Evolutionary conservation across 164 flowering plant genomes (phyloP).

Genomic region (Magnolia changhungtana): DNA sequence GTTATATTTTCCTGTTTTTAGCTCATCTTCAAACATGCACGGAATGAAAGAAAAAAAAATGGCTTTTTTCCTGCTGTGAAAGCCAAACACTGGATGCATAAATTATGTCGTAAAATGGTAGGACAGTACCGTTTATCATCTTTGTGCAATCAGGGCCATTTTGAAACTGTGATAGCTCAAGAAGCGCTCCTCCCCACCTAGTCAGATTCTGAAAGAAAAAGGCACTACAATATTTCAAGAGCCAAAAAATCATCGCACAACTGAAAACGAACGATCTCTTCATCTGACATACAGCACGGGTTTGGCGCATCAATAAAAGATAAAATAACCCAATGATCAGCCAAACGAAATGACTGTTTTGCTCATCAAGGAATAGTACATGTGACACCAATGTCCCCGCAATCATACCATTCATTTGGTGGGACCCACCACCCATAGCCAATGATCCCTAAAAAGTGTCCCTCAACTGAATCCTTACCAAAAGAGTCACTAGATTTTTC

Average conservation of each 20-base stretch:
- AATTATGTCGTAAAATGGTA: not conserved
- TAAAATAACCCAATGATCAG: too few relatives aligned
- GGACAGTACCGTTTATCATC: slow-evolving; percentile 55
- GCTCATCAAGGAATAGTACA: too few relatives aligned
- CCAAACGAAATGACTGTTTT: too few relatives aligned
- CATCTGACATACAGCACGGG: too few relatives aligned
- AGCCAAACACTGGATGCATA: not conserved
- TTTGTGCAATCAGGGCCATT: slow-evolving; percentile 41
- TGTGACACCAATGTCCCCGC: too few relatives aligned
- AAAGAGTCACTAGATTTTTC: too few relatives aligned
- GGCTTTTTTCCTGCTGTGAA: not conserved
- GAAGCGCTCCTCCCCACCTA: slow-evolving; percentile 82
- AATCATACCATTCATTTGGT: too few relatives aligned
- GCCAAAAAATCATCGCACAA: not conserved
- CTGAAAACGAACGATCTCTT: too few relatives aligned
- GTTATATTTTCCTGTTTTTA: not conserved
- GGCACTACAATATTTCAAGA: not conserved
- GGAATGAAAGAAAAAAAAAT: not conserved
- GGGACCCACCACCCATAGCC: too few relatives aligned
- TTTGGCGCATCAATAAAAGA: too few relatives aligned
- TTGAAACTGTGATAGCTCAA: slow-evolving; percentile 77
- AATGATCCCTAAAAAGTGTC: too few relatives aligned
- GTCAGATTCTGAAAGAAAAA: slow-evolving; percentile 56
- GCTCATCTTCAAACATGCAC: not conserved
- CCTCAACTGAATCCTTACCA: too few relatives aligned